Percentiles rank a stretch among this genome's conserved stretches.
phyloP scores from a whole-genome alignment of 140 eudicot species.

The Oenanthe javanica region DNA sequence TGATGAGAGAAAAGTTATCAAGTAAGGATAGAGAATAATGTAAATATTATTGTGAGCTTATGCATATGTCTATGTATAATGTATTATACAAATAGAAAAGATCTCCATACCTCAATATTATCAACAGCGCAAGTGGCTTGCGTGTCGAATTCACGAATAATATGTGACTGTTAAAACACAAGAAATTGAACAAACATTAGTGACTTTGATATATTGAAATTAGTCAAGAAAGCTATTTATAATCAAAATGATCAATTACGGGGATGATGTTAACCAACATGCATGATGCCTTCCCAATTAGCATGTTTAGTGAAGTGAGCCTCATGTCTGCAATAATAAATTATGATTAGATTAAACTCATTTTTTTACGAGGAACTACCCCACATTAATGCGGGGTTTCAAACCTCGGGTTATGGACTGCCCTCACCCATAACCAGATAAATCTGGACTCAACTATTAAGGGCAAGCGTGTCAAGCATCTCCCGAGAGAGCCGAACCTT shows the following conservation, averaged over 20 bases:
- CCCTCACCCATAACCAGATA: background rate
- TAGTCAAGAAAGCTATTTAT: too few species aligned
- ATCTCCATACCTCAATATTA: conserved; percentile 60
- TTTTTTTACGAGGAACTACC: too few species aligned
- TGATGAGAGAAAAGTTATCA: conserved; percentile 26
- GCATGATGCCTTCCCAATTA: conserved; percentile 87
- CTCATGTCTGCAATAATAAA: conserved; percentile 56
- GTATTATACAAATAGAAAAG: background rate
- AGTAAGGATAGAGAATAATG: background rate
- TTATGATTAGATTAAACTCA: background rate
- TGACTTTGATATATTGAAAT: too few species aligned
- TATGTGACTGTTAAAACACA: conserved; percentile 50
- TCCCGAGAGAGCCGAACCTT: too few species aligned
- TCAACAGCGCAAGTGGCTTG: conserved; percentile 80
- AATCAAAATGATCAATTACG: background rate
- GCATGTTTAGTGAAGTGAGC: conserved; percentile 78
- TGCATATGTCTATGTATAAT: background rate
- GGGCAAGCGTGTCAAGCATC: too few species aligned
- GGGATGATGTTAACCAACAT: conserved; percentile 47
- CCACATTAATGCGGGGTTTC: too few species aligned
- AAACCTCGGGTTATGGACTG: too few species aligned
- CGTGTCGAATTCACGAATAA: conserved; percentile 82
- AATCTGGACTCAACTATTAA: too few species aligned
- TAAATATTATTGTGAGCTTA: background rate
- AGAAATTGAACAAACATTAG: background rate